These are phyloP conservation scores for Aegle marmelos DNA, from an alignment of 345 rosid species.

Conservation along the genomic window DNA sequence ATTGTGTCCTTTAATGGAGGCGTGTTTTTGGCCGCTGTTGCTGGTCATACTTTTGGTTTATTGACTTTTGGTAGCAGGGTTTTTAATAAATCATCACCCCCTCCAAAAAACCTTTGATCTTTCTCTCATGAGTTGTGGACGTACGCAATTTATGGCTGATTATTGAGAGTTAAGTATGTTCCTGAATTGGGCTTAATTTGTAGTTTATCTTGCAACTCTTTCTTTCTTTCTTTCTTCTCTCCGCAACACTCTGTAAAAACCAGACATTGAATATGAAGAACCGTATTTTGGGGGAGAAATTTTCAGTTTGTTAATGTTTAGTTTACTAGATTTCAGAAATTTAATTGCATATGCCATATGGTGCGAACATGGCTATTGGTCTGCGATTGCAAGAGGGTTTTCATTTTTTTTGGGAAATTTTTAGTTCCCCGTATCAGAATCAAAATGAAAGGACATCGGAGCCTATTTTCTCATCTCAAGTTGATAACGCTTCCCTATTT, in stretches of 20 bases:
- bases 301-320: too few relatives aligned
- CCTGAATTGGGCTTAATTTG: not conserved
- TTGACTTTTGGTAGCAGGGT: slow-evolving; percentile 54
- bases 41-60: slow-evolving; percentile 67
- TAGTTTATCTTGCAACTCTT: not conserved
- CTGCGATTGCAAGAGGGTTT: not conserved
- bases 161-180: not conserved
- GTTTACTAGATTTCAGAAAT: not conserved
- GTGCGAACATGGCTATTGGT: not conserved
- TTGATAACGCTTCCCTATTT: too few relatives aligned
- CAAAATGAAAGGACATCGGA: too few relatives aligned
- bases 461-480: too few relatives aligned
- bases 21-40: slow-evolving; percentile 62
- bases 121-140: slow-evolving; percentile 30
- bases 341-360: not conserved
- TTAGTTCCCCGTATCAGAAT: too few relatives aligned
- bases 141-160: not conserved
- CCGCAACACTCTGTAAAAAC: not conserved
- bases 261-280: not conserved
- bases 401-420: not conserved
- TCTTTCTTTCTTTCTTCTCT: not conserved
- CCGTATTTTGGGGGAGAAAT: not conserved
- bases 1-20: slow-evolving; percentile 88
- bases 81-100: slow-evolving; percentile 28
- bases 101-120: slow-evolving; percentile 35